Percentiles rank a stretch among this genome's conserved stretches.
Evolutionary conservation across 1,139 yeast genomes (phyloP).

Genomic region (Blastobotrys proliferans): DNA sequence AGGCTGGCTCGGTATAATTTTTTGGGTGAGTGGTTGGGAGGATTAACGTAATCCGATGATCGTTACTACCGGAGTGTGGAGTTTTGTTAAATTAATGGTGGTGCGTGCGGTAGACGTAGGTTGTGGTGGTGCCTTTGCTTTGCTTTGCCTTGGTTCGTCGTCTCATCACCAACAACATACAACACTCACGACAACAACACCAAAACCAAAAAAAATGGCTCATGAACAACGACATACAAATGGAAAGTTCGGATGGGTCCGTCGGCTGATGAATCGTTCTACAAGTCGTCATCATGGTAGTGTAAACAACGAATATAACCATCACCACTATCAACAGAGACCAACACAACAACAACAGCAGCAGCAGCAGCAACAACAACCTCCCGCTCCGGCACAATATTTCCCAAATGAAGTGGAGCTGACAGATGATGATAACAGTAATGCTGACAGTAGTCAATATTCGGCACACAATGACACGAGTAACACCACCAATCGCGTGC

Average conservation of each 20-base stretch:
- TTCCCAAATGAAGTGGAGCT: background rate
- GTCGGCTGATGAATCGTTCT: conserved; percentile 19
- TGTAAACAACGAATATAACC: no score
- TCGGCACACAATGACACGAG: conserved; percentile 1
- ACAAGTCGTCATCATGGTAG: conserved; percentile 7
- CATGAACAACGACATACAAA: conserved; percentile 9
- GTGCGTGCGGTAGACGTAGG: no score
- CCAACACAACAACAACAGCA: background rate
- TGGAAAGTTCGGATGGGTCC: conserved; percentile 25
- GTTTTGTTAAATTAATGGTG: no score
- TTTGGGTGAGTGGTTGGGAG: no score
- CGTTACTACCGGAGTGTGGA: no score
- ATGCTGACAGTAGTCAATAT: background rate
- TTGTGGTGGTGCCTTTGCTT: no score
- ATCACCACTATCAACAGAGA: conserved; percentile 1
- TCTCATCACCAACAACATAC: no score
- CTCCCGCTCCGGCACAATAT: background rate
- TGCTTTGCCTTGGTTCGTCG: no score
- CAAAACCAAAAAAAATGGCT: background rate
- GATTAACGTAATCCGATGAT: no score
- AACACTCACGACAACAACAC: background rate
- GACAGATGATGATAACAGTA: background rate
- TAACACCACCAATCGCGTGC: conserved; percentile 17
- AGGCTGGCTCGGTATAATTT: no score
- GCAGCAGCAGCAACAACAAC: background rate